Conservation (phyloP, 768 basidiomycete genomes). For the Vishniacozyma victoriae region DNA sequence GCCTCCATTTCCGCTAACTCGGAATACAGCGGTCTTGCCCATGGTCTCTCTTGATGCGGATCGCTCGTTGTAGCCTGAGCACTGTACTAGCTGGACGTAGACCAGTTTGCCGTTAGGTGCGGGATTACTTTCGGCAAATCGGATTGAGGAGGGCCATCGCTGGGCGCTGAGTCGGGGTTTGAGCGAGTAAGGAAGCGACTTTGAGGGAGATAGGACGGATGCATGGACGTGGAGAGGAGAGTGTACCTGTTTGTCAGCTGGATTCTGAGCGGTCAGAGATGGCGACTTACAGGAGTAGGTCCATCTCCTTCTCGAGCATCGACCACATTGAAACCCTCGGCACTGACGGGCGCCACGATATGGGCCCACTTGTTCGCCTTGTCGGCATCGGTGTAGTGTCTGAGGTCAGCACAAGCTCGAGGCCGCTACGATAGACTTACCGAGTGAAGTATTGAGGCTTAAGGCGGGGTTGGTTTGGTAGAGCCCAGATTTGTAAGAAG, state of each 20-base stretch:
- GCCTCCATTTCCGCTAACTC: slow-evolving; percentile 51
- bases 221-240: slow-evolving; percentile 56
- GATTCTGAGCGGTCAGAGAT: background rate
- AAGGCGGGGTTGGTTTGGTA: slow-evolving; percentile 54
- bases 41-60: slow-evolving; percentile 44
- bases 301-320: slow-evolving; percentile 63
- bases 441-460: slow-evolving; percentile 78
- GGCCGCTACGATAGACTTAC: too few species aligned
- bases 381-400: slow-evolving; percentile 72
- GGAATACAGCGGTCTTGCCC: slow-evolving; percentile 50
- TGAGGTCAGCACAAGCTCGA: too few species aligned
- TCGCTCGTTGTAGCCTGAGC: slow-evolving; percentile 67
- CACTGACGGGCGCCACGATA: slow-evolving; percentile 68
- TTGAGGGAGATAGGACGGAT: slow-evolving; percentile 60
- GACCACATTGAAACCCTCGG: slow-evolving; percentile 53
- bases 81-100: slow-evolving; percentile 82
- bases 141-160: background rate
- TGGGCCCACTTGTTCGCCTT: slow-evolving; percentile 67
- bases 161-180: slow-evolving; percentile 18
- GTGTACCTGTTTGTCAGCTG: slow-evolving; percentile 31
- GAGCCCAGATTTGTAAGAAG: slow-evolving; percentile 68
- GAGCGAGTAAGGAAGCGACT: slow-evolving; percentile 56
- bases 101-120: slow-evolving; percentile 52
- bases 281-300: slow-evolving; percentile 61
- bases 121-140: background rate